These are phyloP conservation scores for Vigna hirtella DNA, from an alignment of 306 rosid species.

Conservation along the genomic window DNA sequence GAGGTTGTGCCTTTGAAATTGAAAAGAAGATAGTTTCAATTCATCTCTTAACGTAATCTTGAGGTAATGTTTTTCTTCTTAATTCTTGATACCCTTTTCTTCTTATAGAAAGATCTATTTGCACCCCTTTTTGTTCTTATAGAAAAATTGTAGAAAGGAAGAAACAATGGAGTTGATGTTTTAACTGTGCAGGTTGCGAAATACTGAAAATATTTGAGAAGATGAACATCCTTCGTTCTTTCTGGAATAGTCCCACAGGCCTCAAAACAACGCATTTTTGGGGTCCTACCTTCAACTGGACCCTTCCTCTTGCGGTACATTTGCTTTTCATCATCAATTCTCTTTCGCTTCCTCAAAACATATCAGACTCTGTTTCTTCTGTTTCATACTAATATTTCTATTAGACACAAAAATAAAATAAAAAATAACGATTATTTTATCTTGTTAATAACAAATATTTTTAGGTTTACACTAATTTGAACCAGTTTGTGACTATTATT, in stretches of 20 bases:
- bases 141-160: too few species aligned
- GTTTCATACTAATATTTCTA: too few species aligned
- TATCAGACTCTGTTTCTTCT: too few species aligned
- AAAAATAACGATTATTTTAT: too few species aligned
- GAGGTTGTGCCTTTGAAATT: conserved; percentile 15
- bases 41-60: neutral
- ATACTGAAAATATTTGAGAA: neutral
- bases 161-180: too few species aligned
- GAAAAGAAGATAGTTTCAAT: neutral
- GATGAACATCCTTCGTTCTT: conserved; percentile 53
- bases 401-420: too few species aligned
- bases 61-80: conserved; percentile 35
- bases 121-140: too few species aligned
- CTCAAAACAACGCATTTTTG: conserved; percentile 72
- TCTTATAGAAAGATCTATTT: neutral
- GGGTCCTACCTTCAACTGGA: conserved; percentile 68
- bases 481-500: neutral
- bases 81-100: neutral
- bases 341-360: too few species aligned
- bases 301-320: conserved; percentile 66
- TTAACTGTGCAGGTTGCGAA: neutral
- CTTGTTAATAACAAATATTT: too few species aligned
- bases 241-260: conserved; percentile 70
- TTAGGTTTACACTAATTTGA: neutral
- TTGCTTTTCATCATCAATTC: neutral